These are phyloP conservation scores for Epichloe uncinata DNA, from an alignment of 2,329 filamentous ascomycete species.

Conservation along the genomic window DNA sequence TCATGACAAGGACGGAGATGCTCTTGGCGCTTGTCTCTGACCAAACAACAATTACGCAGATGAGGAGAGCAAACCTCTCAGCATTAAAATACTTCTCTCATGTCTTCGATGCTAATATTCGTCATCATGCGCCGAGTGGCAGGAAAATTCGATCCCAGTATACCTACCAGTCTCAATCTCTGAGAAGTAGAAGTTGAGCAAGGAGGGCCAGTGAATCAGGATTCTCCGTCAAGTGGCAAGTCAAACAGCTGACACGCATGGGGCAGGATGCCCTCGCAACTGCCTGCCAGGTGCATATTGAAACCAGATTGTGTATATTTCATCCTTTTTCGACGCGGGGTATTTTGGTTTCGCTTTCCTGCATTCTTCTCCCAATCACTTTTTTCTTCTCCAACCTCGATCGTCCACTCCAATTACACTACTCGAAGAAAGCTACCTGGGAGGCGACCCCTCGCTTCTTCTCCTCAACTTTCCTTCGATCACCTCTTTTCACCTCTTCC, in stretches of 20 bases:
- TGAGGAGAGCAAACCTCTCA: neutral
- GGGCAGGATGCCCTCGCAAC: slow-evolving; percentile 3
- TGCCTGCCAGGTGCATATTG: slow-evolving; percentile 4
- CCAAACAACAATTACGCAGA: neutral
- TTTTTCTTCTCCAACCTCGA: slow-evolving; percentile 1
- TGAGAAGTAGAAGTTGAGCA: neutral
- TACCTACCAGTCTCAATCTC: too few relatives aligned
- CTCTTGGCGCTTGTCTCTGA: neutral
- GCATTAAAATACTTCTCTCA: too few relatives aligned
- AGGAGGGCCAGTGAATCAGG: neutral
- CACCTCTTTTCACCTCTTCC: neutral
- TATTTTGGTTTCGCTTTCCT: slow-evolving; percentile 1
- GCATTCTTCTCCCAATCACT: slow-evolving; percentile 1
- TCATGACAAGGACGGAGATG: neutral
- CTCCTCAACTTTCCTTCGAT: neutral
- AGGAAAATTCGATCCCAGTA: too few relatives aligned
- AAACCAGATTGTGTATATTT: neutral
- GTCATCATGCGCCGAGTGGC: too few relatives aligned
- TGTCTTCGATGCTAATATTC: too few relatives aligned
- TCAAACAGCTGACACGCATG: slow-evolving; percentile 1
- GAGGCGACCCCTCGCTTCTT: neutral
- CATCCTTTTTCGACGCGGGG: slow-evolving; percentile 2
- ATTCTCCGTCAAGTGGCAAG: neutral
- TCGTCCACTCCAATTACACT: neutral
- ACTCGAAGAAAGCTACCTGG: neutral